phyloP scores from a whole-genome alignment of 1,284 basidiomycete species.

The Phylloporus gajari region DNA sequence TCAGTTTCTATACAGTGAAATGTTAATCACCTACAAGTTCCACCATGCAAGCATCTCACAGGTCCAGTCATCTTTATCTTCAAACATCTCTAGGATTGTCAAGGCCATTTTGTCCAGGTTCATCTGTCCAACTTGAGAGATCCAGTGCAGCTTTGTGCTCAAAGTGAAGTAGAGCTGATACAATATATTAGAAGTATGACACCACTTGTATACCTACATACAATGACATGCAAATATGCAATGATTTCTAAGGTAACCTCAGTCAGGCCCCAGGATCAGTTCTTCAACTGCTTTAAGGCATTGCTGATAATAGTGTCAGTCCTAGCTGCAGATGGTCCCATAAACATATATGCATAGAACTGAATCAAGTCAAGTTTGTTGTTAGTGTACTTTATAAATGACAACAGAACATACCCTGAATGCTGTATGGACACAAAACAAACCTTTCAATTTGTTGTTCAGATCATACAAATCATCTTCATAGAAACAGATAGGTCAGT shows the following conservation, averaged over 20 bases:
- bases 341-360: constrained; percentile 14
- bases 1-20: not conserved
- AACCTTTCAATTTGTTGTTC: not conserved
- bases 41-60: not conserved
- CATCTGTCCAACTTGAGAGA: not conserved
- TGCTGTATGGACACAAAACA: constrained; percentile 1
- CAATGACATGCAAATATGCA: not conserved
- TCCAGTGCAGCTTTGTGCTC: not conserved
- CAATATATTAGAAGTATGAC: not conserved
- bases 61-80: not conserved
- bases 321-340: not conserved
- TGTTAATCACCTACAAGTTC: not conserved
- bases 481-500: constrained; percentile 17
- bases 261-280: not conserved
- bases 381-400: not conserved
- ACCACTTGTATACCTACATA: not conserved
- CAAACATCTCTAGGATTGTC: not conserved
- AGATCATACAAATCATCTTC: not conserved
- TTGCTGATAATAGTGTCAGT: not conserved
- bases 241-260: not conserved
- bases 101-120: not conserved
- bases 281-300: not conserved
- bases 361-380: not conserved
- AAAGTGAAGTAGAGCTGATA: not conserved
- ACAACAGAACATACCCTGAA: not conserved